These are phyloP conservation scores for Fraxinus cuspidata DNA, from an alignment of 257 asterid species.

Conservation along the genomic window DNA sequence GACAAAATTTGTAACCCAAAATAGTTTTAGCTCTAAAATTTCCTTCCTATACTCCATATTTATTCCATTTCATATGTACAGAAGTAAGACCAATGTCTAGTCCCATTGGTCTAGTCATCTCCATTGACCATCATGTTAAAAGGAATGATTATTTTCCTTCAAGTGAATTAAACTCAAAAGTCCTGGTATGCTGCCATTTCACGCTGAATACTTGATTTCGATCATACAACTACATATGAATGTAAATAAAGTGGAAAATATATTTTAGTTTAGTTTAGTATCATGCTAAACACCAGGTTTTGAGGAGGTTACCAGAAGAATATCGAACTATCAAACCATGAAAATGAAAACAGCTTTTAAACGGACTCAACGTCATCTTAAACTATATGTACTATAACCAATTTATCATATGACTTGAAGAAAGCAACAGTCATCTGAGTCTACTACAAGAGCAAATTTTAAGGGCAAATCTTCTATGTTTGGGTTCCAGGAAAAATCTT, in stretches of 20 bases:
- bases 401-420: neutral
- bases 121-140: too few relatives aligned
- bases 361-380: neutral
- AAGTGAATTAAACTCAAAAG: conserved; percentile 7
- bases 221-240: neutral
- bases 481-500: neutral
- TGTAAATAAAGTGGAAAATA: neutral
- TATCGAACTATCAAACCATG: neutral
- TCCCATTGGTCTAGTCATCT: neutral
- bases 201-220: neutral
- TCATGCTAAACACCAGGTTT: neutral
- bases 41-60: neutral
- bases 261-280: neutral
- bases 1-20: neutral
- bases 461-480: neutral
- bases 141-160: conserved; percentile 1
- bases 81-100: neutral
- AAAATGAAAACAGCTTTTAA: neutral
- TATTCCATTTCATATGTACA: neutral
- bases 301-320: neutral
- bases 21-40: neutral
- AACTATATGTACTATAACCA: neutral
- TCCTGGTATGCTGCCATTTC: neutral
- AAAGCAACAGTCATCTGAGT: neutral
- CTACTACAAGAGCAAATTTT: neutral